Conservation (phyloP, 2,329 filamentous ascomycete genomes). For the Purpureocillium takamizusanense region DNA sequence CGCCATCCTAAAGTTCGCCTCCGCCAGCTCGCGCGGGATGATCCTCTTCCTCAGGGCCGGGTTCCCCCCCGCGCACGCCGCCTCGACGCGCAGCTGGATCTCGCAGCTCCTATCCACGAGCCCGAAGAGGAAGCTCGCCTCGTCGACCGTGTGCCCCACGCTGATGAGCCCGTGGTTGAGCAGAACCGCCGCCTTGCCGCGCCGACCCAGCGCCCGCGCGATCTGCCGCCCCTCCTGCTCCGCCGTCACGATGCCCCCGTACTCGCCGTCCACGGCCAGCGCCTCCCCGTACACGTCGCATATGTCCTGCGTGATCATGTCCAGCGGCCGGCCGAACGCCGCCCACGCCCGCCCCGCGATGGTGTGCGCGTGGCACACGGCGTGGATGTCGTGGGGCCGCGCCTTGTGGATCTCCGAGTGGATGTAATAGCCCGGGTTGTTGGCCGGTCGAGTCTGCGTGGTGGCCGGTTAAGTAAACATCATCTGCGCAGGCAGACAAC, state of each 20-base stretch:
- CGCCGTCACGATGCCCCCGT: constrained; percentile 46
- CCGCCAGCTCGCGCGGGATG: constrained; percentile 29
- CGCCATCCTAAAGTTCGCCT: constrained; percentile 32
- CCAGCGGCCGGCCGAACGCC: constrained; percentile 52
- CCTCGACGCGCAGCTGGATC: constrained; percentile 60
- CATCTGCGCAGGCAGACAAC: no score
- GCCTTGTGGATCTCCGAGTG: constrained; percentile 61
- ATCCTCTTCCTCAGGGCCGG: constrained; percentile 29
- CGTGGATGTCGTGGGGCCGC: constrained; percentile 53
- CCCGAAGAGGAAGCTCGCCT: constrained; percentile 62
- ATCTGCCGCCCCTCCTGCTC: constrained; percentile 56
- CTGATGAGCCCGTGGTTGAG: constrained; percentile 66
- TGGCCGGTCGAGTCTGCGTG: constrained; percentile 42
- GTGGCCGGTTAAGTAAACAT: not conserved
- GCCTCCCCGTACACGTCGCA: constrained; percentile 56
- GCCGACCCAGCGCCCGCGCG: constrained; percentile 48
- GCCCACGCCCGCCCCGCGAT: constrained; percentile 59
- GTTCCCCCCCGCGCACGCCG: constrained; percentile 42
- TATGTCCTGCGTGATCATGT: constrained; percentile 64
- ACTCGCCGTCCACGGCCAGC: constrained; percentile 51
- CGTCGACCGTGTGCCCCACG: constrained; percentile 63
- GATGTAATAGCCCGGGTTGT: constrained; percentile 62
- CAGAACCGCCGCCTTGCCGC: constrained; percentile 53
- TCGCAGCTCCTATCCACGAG: constrained; percentile 60
- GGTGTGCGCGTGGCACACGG: constrained; percentile 63